phyloP scores from a whole-genome alignment of 164 flowering plant species.

The Houttuynia cordata region DNA sequence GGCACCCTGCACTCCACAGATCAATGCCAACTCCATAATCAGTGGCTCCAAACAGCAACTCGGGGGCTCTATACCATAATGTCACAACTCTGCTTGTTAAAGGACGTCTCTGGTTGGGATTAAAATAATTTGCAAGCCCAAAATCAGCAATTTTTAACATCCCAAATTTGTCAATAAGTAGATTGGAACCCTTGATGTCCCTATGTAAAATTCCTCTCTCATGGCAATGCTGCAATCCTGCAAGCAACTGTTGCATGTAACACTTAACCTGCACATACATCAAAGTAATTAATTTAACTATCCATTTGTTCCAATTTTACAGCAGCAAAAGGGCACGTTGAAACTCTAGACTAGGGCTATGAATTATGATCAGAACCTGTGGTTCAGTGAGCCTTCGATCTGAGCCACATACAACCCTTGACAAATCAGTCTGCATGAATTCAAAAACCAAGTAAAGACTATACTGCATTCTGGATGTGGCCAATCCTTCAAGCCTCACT shows the following conservation, averaged over 20 bases:
- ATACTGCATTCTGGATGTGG: conserved; percentile 65
- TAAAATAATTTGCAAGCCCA: conserved; percentile 44
- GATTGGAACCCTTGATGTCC: conserved; percentile 58
- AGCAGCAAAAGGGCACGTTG: not conserved
- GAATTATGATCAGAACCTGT: conserved; percentile 40
- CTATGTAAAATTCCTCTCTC: conserved; percentile 55
- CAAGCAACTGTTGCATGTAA: conserved; percentile 62
- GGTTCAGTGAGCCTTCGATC: conserved; percentile 41
- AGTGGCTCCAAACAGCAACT: conserved; percentile 52
- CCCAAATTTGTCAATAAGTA: conserved; percentile 45
- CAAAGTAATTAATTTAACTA: no score
- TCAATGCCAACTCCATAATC: conserved; percentile 71
- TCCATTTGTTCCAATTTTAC: no score
- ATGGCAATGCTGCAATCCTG: conserved; percentile 63
- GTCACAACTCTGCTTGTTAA: conserved; percentile 65
- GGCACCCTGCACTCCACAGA: conserved; percentile 76
- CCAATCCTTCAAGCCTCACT: conserved; percentile 59
- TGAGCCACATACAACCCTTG: conserved; percentile 34
- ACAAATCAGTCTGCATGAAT: conserved; percentile 44
- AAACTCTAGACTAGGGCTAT: not conserved
- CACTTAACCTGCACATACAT: no score
- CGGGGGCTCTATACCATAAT: conserved; percentile 79
- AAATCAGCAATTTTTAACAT: conserved; percentile 68
- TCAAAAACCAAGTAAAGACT: conserved; percentile 67
- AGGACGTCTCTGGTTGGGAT: conserved; percentile 30